Percentiles rank a stretch among this genome's conserved stretches.
phyloP scores from a whole-genome alignment of 1,284 basidiomycete genomes.

The Paramarasmius palmivorus region DNA sequence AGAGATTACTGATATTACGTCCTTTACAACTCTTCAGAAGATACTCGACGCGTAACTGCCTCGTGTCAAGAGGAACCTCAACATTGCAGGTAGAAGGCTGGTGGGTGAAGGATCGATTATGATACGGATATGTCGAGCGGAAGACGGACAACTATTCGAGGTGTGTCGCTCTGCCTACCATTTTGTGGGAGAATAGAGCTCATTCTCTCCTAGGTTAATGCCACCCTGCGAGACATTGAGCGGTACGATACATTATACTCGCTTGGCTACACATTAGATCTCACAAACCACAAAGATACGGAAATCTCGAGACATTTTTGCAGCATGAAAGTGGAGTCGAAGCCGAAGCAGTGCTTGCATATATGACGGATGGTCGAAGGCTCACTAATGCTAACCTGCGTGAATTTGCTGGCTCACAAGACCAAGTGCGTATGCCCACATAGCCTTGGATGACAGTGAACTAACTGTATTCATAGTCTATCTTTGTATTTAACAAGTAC shows the following conservation, averaged over 20 bases:
- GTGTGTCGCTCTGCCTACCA: conserved; percentile 32
- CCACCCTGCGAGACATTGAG: conserved; percentile 72
- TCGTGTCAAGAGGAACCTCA: too few relatives aligned
- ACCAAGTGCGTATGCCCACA: conserved; percentile 52
- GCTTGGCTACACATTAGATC: neutral
- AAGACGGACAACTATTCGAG: conserved; percentile 66
- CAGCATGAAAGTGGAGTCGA: conserved; percentile 68
- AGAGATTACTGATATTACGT: too few relatives aligned
- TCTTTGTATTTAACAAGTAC: conserved; percentile 79
- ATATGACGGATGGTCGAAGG: conserved; percentile 73
- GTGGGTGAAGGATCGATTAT: conserved; percentile 32
- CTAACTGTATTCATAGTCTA: conserved; percentile 43
- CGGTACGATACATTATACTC: conserved; percentile 39
- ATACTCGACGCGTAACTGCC: too few relatives aligned
- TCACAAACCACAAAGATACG: conserved; percentile 41
- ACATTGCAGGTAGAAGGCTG: too few relatives aligned
- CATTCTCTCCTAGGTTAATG: conserved; percentile 48
- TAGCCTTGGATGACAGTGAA: conserved; percentile 8
- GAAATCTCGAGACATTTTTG: conserved; percentile 64
- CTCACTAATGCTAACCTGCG: conserved; percentile 67
- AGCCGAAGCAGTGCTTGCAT: conserved; percentile 68
- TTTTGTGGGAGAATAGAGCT: conserved; percentile 5
- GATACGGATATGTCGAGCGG: conserved; percentile 75
- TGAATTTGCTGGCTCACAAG: conserved; percentile 68
- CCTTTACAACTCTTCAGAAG: too few relatives aligned